phyloP scores from a whole-genome alignment of 306 rosid species.

The Vigna angularis region DNA sequence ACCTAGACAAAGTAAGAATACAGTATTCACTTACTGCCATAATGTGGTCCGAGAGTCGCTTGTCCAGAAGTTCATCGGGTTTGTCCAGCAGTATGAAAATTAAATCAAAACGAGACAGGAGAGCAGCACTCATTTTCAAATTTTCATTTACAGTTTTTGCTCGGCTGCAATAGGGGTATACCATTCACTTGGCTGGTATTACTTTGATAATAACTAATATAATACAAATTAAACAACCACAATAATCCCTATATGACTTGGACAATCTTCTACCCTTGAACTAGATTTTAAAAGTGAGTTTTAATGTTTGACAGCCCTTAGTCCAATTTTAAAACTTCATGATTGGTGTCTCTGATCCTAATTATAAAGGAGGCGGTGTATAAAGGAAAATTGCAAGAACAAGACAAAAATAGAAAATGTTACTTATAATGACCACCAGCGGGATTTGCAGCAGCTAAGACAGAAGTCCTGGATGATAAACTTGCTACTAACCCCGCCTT shows the following conservation, averaged over 20 bases:
- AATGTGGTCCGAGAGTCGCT: conserved; percentile 92
- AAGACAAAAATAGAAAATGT: conserved; percentile 35
- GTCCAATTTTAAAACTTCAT: not conserved
- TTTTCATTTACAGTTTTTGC: conserved; percentile 98
- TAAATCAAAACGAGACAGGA: conserved; percentile 90
- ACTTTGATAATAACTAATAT: conserved; percentile 13
- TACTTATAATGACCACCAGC: conserved; percentile 98
- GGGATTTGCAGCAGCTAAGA: conserved; percentile 96
- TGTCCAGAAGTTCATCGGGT: conserved; percentile 93
- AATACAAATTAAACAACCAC: conserved; percentile 12
- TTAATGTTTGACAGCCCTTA: not conserved
- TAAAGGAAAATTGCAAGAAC: conserved; percentile 31
- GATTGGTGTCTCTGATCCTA: not conserved
- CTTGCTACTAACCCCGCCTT: conserved; percentile 97
- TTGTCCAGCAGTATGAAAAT: conserved; percentile 96
- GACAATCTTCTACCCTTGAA: not conserved
- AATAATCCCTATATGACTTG: not conserved
- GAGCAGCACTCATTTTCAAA: conserved; percentile 90
- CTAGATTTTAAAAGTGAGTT: not conserved
- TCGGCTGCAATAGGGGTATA: conserved; percentile 67
- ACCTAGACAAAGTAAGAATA: conserved; percentile 32
- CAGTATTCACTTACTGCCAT: conserved; percentile 80
- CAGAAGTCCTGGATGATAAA: conserved; percentile 93
- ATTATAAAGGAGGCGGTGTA: not conserved
- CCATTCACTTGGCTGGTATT: conserved; percentile 29